phyloP scores from a whole-genome alignment of 495 filamentous ascomycete genomes.

The Podospora pseudopauciseta region DNA sequence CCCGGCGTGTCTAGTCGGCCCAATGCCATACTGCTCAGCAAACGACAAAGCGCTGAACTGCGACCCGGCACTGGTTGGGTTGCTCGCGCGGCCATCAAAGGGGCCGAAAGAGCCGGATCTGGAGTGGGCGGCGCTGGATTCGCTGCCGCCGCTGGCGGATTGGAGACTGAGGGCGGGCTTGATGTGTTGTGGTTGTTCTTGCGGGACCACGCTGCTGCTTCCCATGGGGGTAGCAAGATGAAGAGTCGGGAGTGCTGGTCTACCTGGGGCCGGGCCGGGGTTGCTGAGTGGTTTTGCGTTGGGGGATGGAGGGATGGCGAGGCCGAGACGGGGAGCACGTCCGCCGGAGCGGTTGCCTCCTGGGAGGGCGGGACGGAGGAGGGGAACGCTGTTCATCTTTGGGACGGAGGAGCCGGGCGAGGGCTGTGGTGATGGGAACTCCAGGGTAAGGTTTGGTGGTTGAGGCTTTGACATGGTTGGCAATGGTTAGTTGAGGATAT shows the following conservation, averaged over 20 bases:
- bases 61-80: conserved; percentile 76
- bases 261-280: conserved; percentile 38
- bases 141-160: conserved; percentile 68
- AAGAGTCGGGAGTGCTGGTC: conserved; percentile 65
- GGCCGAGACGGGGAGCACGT: conserved; percentile 72
- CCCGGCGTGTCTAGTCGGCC: conserved; percentile 50
- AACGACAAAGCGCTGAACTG: conserved; percentile 74
- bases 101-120: conserved; percentile 70
- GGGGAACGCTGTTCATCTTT: conserved; percentile 73
- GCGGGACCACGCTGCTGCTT: conserved; percentile 57
- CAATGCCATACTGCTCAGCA: conserved; percentile 61
- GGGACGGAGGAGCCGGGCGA: conserved; percentile 36
- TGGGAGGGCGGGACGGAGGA: conserved; percentile 79
- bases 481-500: conserved; percentile 12
- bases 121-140: conserved; percentile 62
- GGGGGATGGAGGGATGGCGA: conserved; percentile 83
- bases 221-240: conserved; percentile 84
- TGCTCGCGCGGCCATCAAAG: conserved; percentile 68
- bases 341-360: conserved; percentile 65
- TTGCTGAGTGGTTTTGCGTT: conserved; percentile 66
- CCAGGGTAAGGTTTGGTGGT: conserved; percentile 31
- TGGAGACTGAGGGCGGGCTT: conserved; percentile 46
- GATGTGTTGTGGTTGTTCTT: conserved; percentile 45
- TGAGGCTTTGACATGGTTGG: conserved; percentile 20
- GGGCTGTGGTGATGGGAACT: conserved; percentile 27